Percentiles rank a stretch among this genome's conserved stretches.
Evolutionary conservation across 192 early-diverging fungal genomes (phyloP).

Genomic region (Entophlyctis luteolus): DNA sequence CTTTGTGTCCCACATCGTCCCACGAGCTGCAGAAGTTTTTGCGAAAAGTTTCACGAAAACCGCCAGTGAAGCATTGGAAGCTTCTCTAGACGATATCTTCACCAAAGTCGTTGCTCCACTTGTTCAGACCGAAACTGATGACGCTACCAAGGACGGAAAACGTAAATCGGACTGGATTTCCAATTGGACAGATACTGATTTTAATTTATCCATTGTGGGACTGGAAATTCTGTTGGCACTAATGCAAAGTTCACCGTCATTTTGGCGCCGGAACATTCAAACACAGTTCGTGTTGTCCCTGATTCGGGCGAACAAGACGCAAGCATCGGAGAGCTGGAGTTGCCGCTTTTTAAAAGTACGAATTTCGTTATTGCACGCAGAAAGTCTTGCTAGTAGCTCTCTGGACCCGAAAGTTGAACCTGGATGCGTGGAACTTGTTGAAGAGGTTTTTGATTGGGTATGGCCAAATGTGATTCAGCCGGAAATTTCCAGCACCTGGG

Average conservation of each 20-base stretch:
- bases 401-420: slow-evolving; percentile 4
- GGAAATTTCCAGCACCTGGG: neutral
- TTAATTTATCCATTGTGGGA: too few species aligned
- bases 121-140: neutral
- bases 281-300: neutral
- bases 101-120: neutral
- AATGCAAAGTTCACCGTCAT: neutral
- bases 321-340: neutral
- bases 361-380: slow-evolving; percentile 5
- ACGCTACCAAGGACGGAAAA: neutral
- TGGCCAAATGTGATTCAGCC: neutral
- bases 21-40: too few species aligned
- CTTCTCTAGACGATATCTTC: neutral
- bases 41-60: too few species aligned
- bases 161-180: neutral
- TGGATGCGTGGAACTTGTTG: neutral
- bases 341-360: neutral
- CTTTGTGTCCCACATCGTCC: too few species aligned
- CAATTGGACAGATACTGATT: too few species aligned
- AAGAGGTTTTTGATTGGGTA: neutral
- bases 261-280: neutral
- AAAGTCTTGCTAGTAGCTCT: slow-evolving; percentile 6
- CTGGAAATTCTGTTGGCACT: neutral
- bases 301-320: neutral
- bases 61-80: neutral